Evolutionary conservation across 768 basidiomycete genomes (phyloP), one percentile per base, ranked within the genome.

Genomic region (Hypholoma fasciculare): DNA sequence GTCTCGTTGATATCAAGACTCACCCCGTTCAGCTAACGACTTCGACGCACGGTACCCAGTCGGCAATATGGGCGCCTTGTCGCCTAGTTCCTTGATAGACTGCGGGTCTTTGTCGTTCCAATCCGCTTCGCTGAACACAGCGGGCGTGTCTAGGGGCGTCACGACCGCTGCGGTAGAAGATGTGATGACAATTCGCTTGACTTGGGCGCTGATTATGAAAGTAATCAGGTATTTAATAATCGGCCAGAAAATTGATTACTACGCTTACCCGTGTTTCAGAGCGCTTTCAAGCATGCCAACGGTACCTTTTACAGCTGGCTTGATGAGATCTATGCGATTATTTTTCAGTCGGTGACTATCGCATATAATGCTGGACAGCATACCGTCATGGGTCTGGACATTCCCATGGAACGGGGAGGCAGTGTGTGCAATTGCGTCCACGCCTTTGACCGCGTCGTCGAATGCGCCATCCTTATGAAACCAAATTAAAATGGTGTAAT

Each of bases 391-490:
- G 37, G 85, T 77, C n/a, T 75, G 72, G 1, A 74, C 77, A 1
- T 78, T 71, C 23, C 75, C 59, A 54, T 79, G 73, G 64, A 85
- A 78, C 1, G 89, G 89, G 1, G 88, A 89, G 0, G 88, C 88
- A 3, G 78, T 84, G 64, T 91, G 90, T 38, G 75, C 79, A 51
- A 94, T 82, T 0, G 81, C 92, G 58, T 90, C 86, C 7, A 93
- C 84, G 1, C 81, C 90, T 68, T 86, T 82, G 58, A 93, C 88
- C 0, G 86, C 90, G 51, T 90, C 85, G 67, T 94, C 90, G 60
- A 92, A 95, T 1, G 87, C 89, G 7, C 82, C 83, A 2, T 79
- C 80, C 85, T 86, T 59, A 7, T 43, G 27, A 26, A 55, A 11
- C 19, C 38, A 14, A 23, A 9, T 27, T 3, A n/a, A 20, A 8